phyloP scores from a whole-genome alignment of 495 filamentous ascomycete species.

The Penicillium simplicissimum region DNA sequence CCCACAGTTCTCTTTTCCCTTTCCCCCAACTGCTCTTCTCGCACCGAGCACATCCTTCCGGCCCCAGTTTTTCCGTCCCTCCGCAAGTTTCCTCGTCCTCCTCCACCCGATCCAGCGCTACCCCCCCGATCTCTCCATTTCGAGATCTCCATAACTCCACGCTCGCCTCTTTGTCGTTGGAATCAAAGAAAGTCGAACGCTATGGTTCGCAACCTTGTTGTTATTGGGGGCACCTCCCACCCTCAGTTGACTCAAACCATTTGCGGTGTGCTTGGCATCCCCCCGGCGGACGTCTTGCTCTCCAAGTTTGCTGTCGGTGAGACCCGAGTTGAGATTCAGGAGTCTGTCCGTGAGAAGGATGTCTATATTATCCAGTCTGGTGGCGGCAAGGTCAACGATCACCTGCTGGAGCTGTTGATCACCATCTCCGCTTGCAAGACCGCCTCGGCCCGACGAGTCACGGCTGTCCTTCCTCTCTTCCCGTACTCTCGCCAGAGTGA shows the following conservation, averaged over 20 bases:
- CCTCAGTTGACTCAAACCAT: constrained; percentile 81
- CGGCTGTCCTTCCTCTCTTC: constrained; percentile 92
- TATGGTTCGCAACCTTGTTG: constrained; percentile 96
- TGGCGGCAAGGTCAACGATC: constrained; percentile 88
- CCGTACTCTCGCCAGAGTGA: constrained; percentile 95
- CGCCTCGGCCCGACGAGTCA: constrained; percentile 86
- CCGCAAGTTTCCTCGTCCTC: constrained; percentile 33
- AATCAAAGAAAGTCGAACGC: constrained; percentile 12
- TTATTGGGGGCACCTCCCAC: constrained; percentile 92
- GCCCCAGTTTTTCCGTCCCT: constrained; percentile 41
- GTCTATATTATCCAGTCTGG: constrained; percentile 96
- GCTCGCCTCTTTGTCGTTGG: constrained; percentile 3
- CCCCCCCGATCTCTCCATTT: constrained; percentile 17
- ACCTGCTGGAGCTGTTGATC: constrained; percentile 94
- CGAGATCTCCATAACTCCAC: constrained; percentile 12
- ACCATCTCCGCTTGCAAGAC: constrained; percentile 97
- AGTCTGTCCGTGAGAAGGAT: constrained; percentile 95
- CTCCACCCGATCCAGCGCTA: constrained; percentile 23
- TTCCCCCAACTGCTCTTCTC: constrained; percentile 20
- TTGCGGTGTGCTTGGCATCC: constrained; percentile 83
- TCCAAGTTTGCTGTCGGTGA: constrained; percentile 93
- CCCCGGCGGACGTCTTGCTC: constrained; percentile 76
- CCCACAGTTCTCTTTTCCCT: constrained; percentile 5
- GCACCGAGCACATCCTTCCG: constrained; percentile 22
- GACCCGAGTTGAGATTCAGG: constrained; percentile 90